Base-by-base conservation (phyloP, 371 early-diverging fungal genomes). In the Apophysomyces trapeziformis region DNA sequence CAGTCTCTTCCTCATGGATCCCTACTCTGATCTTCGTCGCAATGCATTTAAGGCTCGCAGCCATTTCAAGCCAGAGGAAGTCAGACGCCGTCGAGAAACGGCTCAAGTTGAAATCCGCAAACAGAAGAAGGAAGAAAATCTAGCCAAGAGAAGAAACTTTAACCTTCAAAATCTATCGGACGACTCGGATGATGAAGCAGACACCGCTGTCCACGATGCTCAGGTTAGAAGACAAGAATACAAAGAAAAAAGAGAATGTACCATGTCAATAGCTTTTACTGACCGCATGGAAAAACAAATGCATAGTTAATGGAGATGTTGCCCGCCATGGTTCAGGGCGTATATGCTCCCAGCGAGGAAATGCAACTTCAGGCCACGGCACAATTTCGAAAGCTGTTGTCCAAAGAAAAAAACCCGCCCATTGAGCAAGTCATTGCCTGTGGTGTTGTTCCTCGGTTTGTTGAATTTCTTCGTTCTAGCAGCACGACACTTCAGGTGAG, bases 341-440 rank as follows among this genome's bases (percentile, higher is more conserved):
- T 97, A 18, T 87, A 90, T 76, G 89, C 93, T 6, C 76, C 82
- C n/a, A 85, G 90, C 67, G 79, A 85, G 4, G 93, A 93, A 36
- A 83, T 75, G 16, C 96, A 95, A 75, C 83, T 94, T 47, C 69
- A 86, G 45, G 94, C 98, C 8, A 94, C 94, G 12, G 86, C 93
- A 16, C 89, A 90, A 65, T 99, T 99, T 84, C 89, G 99, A 79
- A 95, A 95, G 76, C 80, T 98, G 12, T 89, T 99, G 41, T 96
- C 97, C 32, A 96, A 96, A 75, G 99, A 98, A 77, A 89, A 87
- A 67, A 94, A 94, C 79, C 99, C 99, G 44, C 99, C 99, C 39
- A 99, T 99, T 73, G 95, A 95, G 66, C 92, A 95, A 76, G 97
- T 99, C 54, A 97, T 99, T 71, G 86, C 85, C 59, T 92, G 93